These are phyloP conservation scores for bread wheat (Triticum aestivum) DNA, from an alignment of 176 grass and related monocot genomes.

Conservation along the genomic window DNA sequence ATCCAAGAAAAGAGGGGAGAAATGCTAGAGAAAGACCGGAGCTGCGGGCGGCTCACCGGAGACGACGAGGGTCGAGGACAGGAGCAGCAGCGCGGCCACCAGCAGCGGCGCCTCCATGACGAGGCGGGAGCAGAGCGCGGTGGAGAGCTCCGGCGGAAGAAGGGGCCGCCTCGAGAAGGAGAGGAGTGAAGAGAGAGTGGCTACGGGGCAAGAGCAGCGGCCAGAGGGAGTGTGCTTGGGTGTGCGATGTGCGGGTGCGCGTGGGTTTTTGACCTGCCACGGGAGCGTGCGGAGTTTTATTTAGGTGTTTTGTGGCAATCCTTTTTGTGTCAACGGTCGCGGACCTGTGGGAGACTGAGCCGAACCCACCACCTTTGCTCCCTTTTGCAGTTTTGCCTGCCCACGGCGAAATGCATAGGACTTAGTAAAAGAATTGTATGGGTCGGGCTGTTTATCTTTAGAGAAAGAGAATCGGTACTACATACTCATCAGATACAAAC, in stretches of 20 bases:
- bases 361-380: slow-evolving; percentile 29
- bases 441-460: not conserved
- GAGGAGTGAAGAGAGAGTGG: not conserved
- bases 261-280: not conserved
- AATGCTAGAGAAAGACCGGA: slow-evolving; percentile 27
- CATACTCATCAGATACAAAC: too few species aligned
- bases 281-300: not conserved
- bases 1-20: not conserved
- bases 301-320: not conserved
- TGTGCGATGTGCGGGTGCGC: not conserved
- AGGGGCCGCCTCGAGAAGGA: not conserved
- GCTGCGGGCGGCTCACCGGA: slow-evolving; percentile 51
- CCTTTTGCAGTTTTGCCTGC: slow-evolving; percentile 22
- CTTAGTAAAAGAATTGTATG: not conserved
- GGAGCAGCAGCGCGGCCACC: slow-evolving; percentile 36
- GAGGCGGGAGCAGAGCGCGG: not conserved
- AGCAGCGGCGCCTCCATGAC: slow-evolving; percentile 29
- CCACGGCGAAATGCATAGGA: slow-evolving; percentile 2
- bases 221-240: not conserved
- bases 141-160: not conserved
- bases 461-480: too few species aligned
- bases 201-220: not conserved
- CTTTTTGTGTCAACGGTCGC: slow-evolving; percentile 5
- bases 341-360: slow-evolving; percentile 31
- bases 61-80: slow-evolving; percentile 45